A percentile compares a stretch with the other conserved stretches of the same genome.
phyloP scores from a whole-genome alignment of 345 rosid genomes.

The Trapa bicornis region DNA sequence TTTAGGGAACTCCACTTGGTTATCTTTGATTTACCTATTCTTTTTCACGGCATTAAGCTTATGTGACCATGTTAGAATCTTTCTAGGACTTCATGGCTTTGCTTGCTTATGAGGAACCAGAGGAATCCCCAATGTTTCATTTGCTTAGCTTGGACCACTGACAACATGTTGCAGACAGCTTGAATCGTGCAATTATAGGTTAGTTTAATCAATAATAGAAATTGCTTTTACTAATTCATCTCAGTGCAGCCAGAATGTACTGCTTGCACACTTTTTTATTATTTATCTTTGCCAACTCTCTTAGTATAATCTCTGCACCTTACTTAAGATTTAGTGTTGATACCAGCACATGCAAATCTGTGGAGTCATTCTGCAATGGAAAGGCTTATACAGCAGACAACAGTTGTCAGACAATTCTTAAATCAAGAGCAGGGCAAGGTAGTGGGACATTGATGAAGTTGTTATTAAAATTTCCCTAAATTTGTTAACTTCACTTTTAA shows the following conservation, averaged over 20 bases:
- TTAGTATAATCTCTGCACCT: constrained; percentile 4
- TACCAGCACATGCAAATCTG: constrained; percentile 52
- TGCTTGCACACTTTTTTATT: neutral
- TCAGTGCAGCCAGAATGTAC: neutral
- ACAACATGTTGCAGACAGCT: constrained; percentile 61
- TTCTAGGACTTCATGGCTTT: constrained; percentile 67
- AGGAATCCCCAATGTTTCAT: constrained; percentile 82
- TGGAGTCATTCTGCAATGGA: constrained; percentile 77
- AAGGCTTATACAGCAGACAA: constrained; percentile 69
- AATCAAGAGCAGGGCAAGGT: constrained; percentile 71
- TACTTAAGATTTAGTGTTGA: constrained; percentile 13
- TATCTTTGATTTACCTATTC: neutral
- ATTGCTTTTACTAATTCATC: constrained; percentile 2
- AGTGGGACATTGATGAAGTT: constrained; percentile 4
- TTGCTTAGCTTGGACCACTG: constrained; percentile 67
- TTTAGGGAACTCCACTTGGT: neutral
- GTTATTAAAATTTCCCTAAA: neutral
- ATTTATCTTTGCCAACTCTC: neutral
- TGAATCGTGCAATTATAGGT: constrained; percentile 87
- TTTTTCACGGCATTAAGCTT: neutral
- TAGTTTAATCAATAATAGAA: constrained; percentile 15
- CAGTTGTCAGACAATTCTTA: constrained; percentile 61
- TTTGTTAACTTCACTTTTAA: neutral
- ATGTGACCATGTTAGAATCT: neutral
- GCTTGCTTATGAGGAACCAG: constrained; percentile 89